Evolutionary conservation across 192 early-diverging fungal species (phyloP).

Genomic region (Backusella liffmaniae): DNA sequence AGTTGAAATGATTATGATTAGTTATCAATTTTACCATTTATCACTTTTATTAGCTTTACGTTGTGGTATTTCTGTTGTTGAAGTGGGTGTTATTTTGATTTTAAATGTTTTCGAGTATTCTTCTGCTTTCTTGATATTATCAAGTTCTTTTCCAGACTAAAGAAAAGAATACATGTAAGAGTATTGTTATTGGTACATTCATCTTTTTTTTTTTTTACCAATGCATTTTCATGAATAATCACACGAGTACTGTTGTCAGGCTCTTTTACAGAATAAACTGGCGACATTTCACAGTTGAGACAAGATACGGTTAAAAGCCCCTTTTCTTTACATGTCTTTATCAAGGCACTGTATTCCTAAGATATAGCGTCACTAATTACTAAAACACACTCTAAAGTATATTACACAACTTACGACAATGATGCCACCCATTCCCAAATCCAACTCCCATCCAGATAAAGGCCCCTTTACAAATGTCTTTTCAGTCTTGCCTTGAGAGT

Average conservation of each 20-base stretch:
- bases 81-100: neutral
- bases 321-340: neutral
- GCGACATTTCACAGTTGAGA: neutral
- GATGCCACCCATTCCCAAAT: slow-evolving; percentile 22
- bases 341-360: slow-evolving; percentile 1
- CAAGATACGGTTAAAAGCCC: neutral
- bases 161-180: too few relatives aligned
- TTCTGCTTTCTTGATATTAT: neutral
- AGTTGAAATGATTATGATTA: neutral
- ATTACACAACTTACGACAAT: neutral
- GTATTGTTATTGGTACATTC: neutral
- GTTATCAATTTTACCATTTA: neutral
- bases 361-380: neutral
- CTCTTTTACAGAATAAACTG: slow-evolving; percentile 10
- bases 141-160: neutral
- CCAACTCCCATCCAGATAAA: slow-evolving; percentile 10
- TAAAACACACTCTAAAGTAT: neutral
- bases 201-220: neutral
- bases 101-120: slow-evolving; percentile 10
- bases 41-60: neutral
- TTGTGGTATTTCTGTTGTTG: neutral
- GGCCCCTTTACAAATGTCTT: neutral
- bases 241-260: neutral
- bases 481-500: neutral
- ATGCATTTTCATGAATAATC: slow-evolving; percentile 14